A percentile compares a stretch with the other conserved stretches of the same genome.
phyloP scores from a whole-genome alignment of 2,329 filamentous ascomycete genomes.

The Apiospora hydei region DNA sequence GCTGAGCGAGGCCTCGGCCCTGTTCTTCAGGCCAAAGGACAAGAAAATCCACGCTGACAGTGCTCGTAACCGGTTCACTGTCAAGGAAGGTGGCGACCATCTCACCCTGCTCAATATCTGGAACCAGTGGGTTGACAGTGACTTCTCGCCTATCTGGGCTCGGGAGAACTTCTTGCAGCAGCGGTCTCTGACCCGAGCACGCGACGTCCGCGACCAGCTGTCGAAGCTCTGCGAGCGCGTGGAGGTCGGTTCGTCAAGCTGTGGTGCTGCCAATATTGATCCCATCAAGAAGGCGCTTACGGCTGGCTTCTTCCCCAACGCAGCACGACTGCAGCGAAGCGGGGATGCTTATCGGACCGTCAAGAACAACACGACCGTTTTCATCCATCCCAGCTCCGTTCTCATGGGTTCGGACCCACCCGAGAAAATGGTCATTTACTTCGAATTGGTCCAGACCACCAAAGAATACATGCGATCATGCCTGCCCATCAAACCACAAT shows the following conservation, averaged over 20 bases:
- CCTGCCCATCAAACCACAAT: slow-evolving; percentile 83
- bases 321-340: slow-evolving; percentile 80
- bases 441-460: slow-evolving; percentile 80
- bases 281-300: slow-evolving; percentile 90
- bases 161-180: slow-evolving; percentile 95
- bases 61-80: slow-evolving; percentile 85
- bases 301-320: slow-evolving; percentile 93
- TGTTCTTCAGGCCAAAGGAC: slow-evolving; percentile 96
- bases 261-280: slow-evolving; percentile 73
- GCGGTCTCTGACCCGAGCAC: slow-evolving; percentile 83
- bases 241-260: slow-evolving; percentile 76
- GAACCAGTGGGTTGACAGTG: slow-evolving; percentile 93
- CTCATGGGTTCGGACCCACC: slow-evolving; percentile 80
- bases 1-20: slow-evolving; percentile 84
- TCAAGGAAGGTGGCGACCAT: slow-evolving; percentile 91
- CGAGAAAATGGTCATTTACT: slow-evolving; percentile 84
- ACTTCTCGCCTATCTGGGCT: slow-evolving; percentile 87
- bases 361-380: slow-evolving; percentile 88
- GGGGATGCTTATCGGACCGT: slow-evolving; percentile 91
- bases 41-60: slow-evolving; percentile 97
- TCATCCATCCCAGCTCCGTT: slow-evolving; percentile 88
- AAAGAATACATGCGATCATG: slow-evolving; percentile 94
- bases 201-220: slow-evolving; percentile 92
- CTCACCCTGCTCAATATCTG: slow-evolving; percentile 89
- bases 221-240: slow-evolving; percentile 92